phyloP scores from a whole-genome alignment of 2,329 filamentous ascomycete genomes.

The Pyrenophora tritici-repentis region DNA sequence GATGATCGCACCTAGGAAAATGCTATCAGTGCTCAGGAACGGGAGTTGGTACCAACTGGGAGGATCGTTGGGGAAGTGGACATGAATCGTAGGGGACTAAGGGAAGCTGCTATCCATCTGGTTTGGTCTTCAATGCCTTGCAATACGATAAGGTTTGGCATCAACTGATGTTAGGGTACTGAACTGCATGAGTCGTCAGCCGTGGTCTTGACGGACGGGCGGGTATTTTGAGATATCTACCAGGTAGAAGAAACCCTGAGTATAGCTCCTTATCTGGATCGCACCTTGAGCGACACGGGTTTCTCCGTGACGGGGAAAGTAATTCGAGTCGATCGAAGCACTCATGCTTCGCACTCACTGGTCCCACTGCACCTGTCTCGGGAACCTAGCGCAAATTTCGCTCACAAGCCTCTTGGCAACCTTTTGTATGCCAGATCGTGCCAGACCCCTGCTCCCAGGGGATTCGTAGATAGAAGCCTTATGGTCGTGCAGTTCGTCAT shows the following conservation, averaged over 20 bases:
- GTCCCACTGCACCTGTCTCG: constrained; percentile 2
- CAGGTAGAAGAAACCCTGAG: too few species aligned
- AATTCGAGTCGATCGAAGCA: constrained; percentile 4
- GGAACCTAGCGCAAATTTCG: constrained; percentile 3
- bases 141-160: too few species aligned
- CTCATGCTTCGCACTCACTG: not conserved
- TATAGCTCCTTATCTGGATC: not conserved
- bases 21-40: not conserved
- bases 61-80: too few species aligned
- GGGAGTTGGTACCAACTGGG: too few species aligned
- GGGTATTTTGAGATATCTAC: too few species aligned
- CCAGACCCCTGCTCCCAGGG: not conserved
- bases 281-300: not conserved
- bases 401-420: constrained; percentile 3
- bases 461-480: not conserved
- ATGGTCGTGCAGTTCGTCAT: not conserved
- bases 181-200: too few species aligned
- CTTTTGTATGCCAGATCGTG: not conserved
- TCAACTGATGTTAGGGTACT: too few species aligned
- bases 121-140: too few species aligned
- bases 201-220: too few species aligned
- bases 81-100: too few species aligned
- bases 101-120: too few species aligned
- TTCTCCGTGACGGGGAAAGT: not conserved
- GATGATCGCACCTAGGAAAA: not conserved